Evolutionary conservation across 1,139 yeast genomes (phyloP).

Genomic region (Yamadazyma siamensis): DNA sequence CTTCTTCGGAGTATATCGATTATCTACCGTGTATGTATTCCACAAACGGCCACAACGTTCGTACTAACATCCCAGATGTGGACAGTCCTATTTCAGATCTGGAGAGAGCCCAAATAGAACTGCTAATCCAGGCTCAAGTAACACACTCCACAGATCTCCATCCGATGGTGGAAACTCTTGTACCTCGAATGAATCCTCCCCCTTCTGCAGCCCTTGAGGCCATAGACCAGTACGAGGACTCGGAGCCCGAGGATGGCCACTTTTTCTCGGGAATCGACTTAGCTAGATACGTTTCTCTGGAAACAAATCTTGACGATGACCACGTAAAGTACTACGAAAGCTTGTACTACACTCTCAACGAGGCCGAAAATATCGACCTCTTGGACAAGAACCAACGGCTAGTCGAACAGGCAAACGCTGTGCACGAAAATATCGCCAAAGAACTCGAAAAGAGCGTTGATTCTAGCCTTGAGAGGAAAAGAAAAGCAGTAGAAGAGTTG

Average conservation of each 20-base stretch:
- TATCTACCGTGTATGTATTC: slow-evolving; percentile 25
- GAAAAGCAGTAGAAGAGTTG: slow-evolving; percentile 29
- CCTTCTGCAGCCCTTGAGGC: slow-evolving; percentile 21
- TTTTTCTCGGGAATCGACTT: slow-evolving; percentile 24
- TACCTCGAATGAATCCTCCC: slow-evolving; percentile 21
- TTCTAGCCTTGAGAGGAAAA: slow-evolving; percentile 20
- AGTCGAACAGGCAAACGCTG: slow-evolving; percentile 15
- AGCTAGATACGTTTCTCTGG: slow-evolving; percentile 18
- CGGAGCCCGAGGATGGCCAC: slow-evolving; percentile 13
- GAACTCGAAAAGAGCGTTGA: slow-evolving; percentile 16
- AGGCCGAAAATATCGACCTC: slow-evolving; percentile 8
- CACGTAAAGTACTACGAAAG: slow-evolving; percentile 16
- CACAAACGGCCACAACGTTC: background rate
- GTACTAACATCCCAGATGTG: slow-evolving; percentile 15
- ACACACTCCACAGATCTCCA: slow-evolving; percentile 17
- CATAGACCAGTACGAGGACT: slow-evolving; percentile 28
- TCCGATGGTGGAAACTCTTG: slow-evolving; percentile 26
- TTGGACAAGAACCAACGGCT: slow-evolving; percentile 10
- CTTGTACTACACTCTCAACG: slow-evolving; percentile 17
- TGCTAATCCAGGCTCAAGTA: slow-evolving; percentile 27
- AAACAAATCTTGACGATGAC: slow-evolving; percentile 1
- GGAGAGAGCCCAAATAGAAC: slow-evolving; percentile 35
- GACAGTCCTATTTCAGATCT: slow-evolving; percentile 29
- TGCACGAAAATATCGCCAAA: slow-evolving; percentile 18
- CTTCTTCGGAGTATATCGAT: no score